Base-by-base conservation (phyloP, 495 filamentous ascomycete species). In the Aspergillus biplanus region DNA sequence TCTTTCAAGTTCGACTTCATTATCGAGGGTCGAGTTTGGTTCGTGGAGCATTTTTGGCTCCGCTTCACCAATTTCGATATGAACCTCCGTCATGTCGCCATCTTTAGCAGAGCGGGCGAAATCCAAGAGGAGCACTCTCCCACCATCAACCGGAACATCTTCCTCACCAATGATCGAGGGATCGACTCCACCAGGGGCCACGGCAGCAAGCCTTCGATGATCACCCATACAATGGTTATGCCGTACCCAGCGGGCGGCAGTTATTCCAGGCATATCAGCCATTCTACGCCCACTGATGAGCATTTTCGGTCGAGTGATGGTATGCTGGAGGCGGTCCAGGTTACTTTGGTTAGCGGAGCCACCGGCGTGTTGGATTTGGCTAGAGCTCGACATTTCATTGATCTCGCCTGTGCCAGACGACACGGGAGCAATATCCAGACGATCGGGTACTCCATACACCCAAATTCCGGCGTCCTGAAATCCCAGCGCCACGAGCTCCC, bases 1-100 rank as follows among this genome's bases (percentile, higher is more conserved):
- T 64, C 92, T 86, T 53, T 90, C 90, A 62, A 96, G 85, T 64
- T 91, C 91, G 27, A 96, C 91, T 71, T 94, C 92, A 3, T 87
- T 86, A 63, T 91, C 92, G 56, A 93, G 81, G 67, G 92, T 92
- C 15, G 89, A 85, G 58, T 88, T 83, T 63, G 90, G 89, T 67
- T 96, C 92, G 69, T 86, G 83, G 1, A 96, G 75, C 3, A 85
- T 77, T 74, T 91, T 90, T 12, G 86, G 87, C 58, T 84, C 85
- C 47, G 80, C 82, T 50, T 87, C 86, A 4, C 92, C 92, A 58
- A 95, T 85, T 72, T 95, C 92, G 63, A 96, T 88, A 3, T 80
- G 86, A 31, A 90, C 67, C 63, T 89, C 83, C 3, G 70, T 72
- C 16, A 76, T 73, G 33, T 76, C 70, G 7, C 90, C 90, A 73